A percentile compares a stretch with the other conserved stretches of the same genome.
phyloP scores from a whole-genome alignment of 768 basidiomycete species.

The Tylopilus intermedius region DNA sequence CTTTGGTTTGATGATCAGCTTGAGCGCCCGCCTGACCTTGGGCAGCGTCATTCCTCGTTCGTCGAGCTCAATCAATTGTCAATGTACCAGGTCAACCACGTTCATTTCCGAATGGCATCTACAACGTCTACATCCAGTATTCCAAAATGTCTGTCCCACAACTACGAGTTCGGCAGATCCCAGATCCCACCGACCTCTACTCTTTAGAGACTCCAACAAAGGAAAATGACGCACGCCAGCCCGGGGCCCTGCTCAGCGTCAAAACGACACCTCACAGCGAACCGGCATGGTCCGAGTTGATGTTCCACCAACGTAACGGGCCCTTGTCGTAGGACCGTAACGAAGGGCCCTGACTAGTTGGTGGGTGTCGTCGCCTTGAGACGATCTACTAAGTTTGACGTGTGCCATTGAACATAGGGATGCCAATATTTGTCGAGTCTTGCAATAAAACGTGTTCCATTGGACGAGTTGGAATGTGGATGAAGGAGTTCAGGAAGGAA shows the following conservation, averaged over 20 bases:
- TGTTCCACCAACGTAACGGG: constrained; percentile 77
- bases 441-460: too few relatives aligned
- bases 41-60: constrained; percentile 7
- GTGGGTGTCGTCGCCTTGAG: constrained; percentile 19
- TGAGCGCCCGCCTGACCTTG: constrained; percentile 13
- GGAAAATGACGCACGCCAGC: constrained; percentile 33
- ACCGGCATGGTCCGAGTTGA: constrained; percentile 33
- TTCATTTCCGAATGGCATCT: not conserved
- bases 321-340: constrained; percentile 40
- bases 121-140: not conserved
- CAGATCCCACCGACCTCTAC: constrained; percentile 44
- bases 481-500: not conserved
- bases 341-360: constrained; percentile 64
- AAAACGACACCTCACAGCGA: constrained; percentile 56
- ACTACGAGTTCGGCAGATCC: constrained; percentile 52
- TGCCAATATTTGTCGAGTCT: too few relatives aligned
- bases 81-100: too few relatives aligned
- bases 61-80: not conserved
- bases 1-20: constrained; percentile 28
- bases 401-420: not conserved
- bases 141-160: constrained; percentile 55
- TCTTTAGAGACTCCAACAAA: constrained; percentile 46
- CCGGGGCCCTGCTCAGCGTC: constrained; percentile 44
- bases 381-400: not conserved
- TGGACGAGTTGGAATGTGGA: not conserved